phyloP scores from a whole-genome alignment of 108 stramenopile species.

The Conticribra weissflogii region DNA sequence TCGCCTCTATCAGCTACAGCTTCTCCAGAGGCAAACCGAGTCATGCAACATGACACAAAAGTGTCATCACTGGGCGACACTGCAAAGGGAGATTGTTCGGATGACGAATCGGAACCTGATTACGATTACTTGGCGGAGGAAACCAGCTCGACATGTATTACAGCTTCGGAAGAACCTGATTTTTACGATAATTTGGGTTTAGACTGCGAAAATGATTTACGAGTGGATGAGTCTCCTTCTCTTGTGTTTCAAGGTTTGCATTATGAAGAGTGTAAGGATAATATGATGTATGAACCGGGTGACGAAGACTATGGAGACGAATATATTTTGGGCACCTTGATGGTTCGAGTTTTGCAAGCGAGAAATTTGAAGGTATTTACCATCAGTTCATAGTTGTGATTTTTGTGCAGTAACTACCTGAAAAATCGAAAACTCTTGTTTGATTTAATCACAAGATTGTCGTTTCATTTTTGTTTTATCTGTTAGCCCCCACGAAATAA shows the following conservation, averaged over 20 bases:
- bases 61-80: no score
- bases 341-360: slow-evolving; percentile 83
- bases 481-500: not conserved
- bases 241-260: not conserved
- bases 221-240: not conserved
- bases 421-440: no score
- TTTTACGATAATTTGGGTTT: slow-evolving; percentile 1
- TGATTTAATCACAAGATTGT: not conserved
- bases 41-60: no score
- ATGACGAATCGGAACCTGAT: slow-evolving; percentile 20
- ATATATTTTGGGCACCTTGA: slow-evolving; percentile 82
- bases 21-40: no score
- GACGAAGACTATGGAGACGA: slow-evolving; percentile 31
- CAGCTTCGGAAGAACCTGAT: not conserved
- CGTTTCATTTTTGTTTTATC: not conserved
- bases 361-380: slow-evolving; percentile 60
- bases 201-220: not conserved
- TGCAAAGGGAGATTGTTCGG: no score
- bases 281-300: not conserved
- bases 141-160: not conserved
- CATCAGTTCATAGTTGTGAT: not conserved
- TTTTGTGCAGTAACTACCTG: no score
- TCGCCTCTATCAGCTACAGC: no score
- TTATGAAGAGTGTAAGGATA: slow-evolving; percentile 4
- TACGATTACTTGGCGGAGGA: slow-evolving; percentile 36